Evolutionary conservation across 78 protist species (phyloP).

Genomic region (Tieghemostelium lacteum): DNA sequence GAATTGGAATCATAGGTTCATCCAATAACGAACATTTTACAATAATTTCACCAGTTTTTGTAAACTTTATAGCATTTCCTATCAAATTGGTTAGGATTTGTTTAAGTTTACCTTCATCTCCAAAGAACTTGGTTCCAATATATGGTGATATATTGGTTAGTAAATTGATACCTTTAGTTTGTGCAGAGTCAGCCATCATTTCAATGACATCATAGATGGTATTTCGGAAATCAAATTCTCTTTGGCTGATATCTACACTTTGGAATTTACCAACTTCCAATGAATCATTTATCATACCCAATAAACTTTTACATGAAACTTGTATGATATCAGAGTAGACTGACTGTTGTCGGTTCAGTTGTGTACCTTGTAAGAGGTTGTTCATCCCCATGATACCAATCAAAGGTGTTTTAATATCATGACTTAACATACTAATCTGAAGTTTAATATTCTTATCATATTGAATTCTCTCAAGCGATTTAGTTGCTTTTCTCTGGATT

Average conservation of each 20-base stretch:
- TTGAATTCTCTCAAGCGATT: slow-evolving; percentile 31
- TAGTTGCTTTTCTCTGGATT: slow-evolving; percentile 26
- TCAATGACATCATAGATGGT: slow-evolving; percentile 47
- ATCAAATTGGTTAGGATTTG: slow-evolving; percentile 65
- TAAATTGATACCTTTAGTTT: slow-evolving; percentile 47
- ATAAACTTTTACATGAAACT: slow-evolving; percentile 56
- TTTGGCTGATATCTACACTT: slow-evolving; percentile 35
- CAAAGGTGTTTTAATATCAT: slow-evolving; percentile 78
- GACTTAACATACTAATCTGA: slow-evolving; percentile 47
- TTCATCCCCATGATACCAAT: slow-evolving; percentile 56
- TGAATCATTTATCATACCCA: slow-evolving; percentile 59
- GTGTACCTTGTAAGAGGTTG: slow-evolving; percentile 30
- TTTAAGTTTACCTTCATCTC: slow-evolving; percentile 33
- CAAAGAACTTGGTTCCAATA: slow-evolving; percentile 23
- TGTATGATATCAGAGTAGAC: slow-evolving; percentile 53
- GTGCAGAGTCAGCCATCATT: slow-evolving; percentile 66
- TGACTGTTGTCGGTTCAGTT: slow-evolving; percentile 23
- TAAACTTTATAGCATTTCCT: slow-evolving; percentile 60
- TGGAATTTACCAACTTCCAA: slow-evolving; percentile 76
- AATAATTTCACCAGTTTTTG: slow-evolving; percentile 65
- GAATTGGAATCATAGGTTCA: no score
- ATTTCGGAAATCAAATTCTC: slow-evolving; percentile 56
- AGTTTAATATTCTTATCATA: slow-evolving; percentile 25
- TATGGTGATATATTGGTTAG: slow-evolving; percentile 31
- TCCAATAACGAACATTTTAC: slow-evolving; percentile 10